A percentile compares a stretch with the other conserved stretches of the same genome.
Conservation (phyloP, 768 basidiomycete genomes). For the Cyclocybe cylindracea region DNA sequence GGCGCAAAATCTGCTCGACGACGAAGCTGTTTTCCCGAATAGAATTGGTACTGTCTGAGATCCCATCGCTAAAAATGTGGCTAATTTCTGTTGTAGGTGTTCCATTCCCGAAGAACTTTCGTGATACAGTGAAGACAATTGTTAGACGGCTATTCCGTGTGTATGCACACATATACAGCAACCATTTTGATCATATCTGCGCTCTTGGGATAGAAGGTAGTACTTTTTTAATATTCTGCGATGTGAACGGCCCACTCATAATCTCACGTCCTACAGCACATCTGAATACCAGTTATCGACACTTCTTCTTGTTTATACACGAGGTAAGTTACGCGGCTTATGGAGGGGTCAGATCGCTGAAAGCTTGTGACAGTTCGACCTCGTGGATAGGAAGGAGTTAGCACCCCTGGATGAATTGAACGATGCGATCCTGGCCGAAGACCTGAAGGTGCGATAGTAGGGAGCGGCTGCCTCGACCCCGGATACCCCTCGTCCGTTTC, state of each 20-base stretch:
- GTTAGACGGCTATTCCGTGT: constrained; percentile 92
- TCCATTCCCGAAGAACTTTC: constrained; percentile 88
- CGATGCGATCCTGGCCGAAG: constrained; percentile 75
- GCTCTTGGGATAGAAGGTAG: constrained; percentile 96
- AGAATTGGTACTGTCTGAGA: constrained; percentile 69
- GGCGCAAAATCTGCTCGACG: constrained; percentile 91
- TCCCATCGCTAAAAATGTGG: neutral
- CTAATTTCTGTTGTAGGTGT: constrained; percentile 54
- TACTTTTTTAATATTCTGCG: constrained; percentile 9
- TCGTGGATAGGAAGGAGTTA: constrained; percentile 96
- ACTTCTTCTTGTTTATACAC: constrained; percentile 96
- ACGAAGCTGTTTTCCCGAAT: constrained; percentile 90
- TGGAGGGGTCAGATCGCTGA: constrained; percentile 1
- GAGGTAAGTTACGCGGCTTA: constrained; percentile 58
- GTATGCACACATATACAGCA: constrained; percentile 98
- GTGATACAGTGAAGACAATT: constrained; percentile 89
- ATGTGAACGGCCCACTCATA: neutral
- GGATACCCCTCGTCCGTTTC: neutral
- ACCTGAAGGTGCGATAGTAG: constrained; percentile 39
- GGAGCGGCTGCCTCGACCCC: constrained; percentile 2
- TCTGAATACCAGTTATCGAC: constrained; percentile 96
- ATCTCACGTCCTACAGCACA: constrained; percentile 63
- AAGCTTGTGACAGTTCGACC: constrained; percentile 64
- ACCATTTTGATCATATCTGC: constrained; percentile 98
- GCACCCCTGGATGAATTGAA: constrained; percentile 95